Conservation (phyloP, 495 filamentous ascomycete genomes). For the Stereocaulon alpinum region DNA sequence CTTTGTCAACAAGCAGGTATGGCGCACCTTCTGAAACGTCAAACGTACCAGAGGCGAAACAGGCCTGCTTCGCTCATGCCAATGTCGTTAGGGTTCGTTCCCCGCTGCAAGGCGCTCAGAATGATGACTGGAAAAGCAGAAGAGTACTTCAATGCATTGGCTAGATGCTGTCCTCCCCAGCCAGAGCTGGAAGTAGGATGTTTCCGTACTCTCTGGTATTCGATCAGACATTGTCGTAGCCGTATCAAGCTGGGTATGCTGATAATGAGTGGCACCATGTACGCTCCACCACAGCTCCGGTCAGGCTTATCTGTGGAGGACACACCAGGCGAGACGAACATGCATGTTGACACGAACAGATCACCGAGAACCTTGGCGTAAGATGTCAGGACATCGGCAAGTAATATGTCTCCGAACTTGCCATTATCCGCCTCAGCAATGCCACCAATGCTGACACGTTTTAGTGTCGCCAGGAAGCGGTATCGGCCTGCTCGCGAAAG, state of each 20-base stretch:
- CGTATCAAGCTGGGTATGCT: conserved; percentile 75
- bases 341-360: conserved; percentile 78
- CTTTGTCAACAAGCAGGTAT: no score
- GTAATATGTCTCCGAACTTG: conserved; percentile 81
- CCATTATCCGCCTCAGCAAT: conserved; percentile 71
- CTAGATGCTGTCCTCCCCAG: conserved; percentile 73
- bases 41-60: conserved; percentile 44
- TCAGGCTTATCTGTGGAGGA: conserved; percentile 73
- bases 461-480: conserved; percentile 60
- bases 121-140: conserved; percentile 87
- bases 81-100: conserved; percentile 44
- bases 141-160: conserved; percentile 88
- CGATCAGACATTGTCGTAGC: conserved; percentile 83
- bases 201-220: conserved; percentile 63
- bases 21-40: background rate
- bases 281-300: conserved; percentile 63
- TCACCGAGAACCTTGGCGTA: conserved; percentile 89
- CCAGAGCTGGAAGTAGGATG: conserved; percentile 30
- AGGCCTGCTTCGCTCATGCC: conserved; percentile 47
- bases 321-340: conserved; percentile 62
- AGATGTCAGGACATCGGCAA: conserved; percentile 91
- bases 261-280: conserved; percentile 70
- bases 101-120: conserved; percentile 61
- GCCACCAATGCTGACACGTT: conserved; percentile 65
- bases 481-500: conserved; percentile 63